A percentile compares a stretch with the other conserved stretches of the same genome.
phyloP scores from a whole-genome alignment of 2,329 filamentous ascomycete species.

The Fusarium sp. region DNA sequence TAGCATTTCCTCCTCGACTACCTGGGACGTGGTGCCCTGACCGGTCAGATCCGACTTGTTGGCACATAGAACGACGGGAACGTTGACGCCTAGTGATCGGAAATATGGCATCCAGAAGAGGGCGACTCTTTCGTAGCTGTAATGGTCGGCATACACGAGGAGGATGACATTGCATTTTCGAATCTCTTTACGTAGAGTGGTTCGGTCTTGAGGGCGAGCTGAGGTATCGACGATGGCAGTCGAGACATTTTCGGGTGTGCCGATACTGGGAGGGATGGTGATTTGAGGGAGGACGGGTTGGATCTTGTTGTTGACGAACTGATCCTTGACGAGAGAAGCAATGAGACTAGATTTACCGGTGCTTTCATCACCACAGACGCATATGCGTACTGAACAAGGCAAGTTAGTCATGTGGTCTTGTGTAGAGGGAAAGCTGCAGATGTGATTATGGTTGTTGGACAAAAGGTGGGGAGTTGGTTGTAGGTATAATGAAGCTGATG shows the following conservation, averaged over 20 bases:
- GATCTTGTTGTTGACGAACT: conserved; percentile 96
- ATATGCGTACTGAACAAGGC: conserved; percentile 79
- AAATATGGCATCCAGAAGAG: conserved; percentile 99
- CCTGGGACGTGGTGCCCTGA: conserved; percentile 82
- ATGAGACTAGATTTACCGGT: conserved; percentile 96
- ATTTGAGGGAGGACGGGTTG: conserved; percentile 95
- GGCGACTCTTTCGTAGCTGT: conserved; percentile 97
- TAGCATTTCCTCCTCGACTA: conserved; percentile 97
- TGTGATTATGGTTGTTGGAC: conserved; percentile 11
- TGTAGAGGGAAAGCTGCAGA: neutral
- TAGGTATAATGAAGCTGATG: conserved; percentile 11
- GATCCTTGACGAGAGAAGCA: conserved; percentile 95
- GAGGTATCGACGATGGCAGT: conserved; percentile 99
- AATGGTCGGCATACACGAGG: conserved; percentile 97
- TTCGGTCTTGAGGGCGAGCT: conserved; percentile 92
- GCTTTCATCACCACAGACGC: conserved; percentile 95
- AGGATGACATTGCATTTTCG: conserved; percentile 97
- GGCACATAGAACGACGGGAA: conserved; percentile 95
- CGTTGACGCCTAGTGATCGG: conserved; percentile 96
- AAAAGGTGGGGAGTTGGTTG: neutral
- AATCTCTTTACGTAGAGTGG: conserved; percentile 91
- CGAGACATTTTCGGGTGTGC: conserved; percentile 95
- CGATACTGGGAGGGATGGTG: conserved; percentile 92
- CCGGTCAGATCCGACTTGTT: conserved; percentile 94
- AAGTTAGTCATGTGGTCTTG: conserved; percentile 34